Base-by-base conservation (phyloP, 768 basidiomycete genomes). In the Agrocybe praecox region DNA sequence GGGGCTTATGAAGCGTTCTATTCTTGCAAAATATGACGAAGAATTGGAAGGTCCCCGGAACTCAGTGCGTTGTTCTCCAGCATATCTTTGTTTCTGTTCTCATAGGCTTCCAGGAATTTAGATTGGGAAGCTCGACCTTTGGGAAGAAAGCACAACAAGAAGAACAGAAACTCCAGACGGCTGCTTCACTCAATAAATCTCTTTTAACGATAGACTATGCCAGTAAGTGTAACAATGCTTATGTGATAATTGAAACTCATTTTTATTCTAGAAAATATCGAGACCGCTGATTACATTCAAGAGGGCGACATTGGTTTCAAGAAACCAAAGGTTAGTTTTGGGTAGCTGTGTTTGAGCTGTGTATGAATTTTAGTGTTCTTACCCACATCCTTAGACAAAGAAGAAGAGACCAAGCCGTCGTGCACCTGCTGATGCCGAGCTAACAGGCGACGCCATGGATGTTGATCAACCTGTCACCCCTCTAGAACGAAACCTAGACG, bases 271-370 rank as follows among this genome's bases (percentile, higher is more conserved):
- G 94, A 98, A 80, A 96, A 94, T 62, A 64, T 94, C 21, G 89
- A 92, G 62, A 83, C 82, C 2, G 77, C 82, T n/a, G 97, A 98
- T 69, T 98, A 98, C 64, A 69, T 93, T 7, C 85, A 93, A 71
- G 94, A 94, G 69, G 94, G 93, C 2, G 96, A 98, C 58, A 76
- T 87, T 19, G 95, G 94, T 2, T 98, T 98, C 76, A 98, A 97
- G 78, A 98, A 96, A 70, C 86, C 86, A 3, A 98, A 95, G 80
- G 93, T 88, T 55, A 45, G 75, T 60, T 18, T 26, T 12, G 14
- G 18, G 8, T 33, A 43, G 2, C 32, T 55, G 23, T 15, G 18
- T n/a, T 40, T 32, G 22, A 52, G 46, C 46, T 17, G 12, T 14
- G 56, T 49, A 33, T 40, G 40, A 46, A 45, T 42, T 48, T 32